phyloP scores from a whole-genome alignment of 2,329 filamentous ascomycete genomes.

The Cryphonectria nitschkei region DNA sequence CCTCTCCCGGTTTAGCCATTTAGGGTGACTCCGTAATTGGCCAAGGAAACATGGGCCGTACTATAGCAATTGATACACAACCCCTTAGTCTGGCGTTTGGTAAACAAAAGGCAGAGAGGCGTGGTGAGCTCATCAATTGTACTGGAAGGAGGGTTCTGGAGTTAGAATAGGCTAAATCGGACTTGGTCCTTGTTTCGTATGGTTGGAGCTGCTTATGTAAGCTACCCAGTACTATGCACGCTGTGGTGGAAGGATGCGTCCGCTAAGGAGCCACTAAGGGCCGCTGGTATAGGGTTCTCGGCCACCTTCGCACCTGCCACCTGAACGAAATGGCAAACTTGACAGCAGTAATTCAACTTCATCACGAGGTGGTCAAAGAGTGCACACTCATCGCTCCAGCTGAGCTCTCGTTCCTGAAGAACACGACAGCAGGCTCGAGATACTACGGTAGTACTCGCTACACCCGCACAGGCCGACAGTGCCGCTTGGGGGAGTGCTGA shows the following conservation, averaged over 20 bases:
- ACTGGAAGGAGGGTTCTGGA: background rate
- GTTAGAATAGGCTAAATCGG: background rate
- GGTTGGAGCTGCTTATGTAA: background rate
- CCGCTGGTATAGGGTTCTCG: background rate
- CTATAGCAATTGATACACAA: background rate
- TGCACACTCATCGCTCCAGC: background rate
- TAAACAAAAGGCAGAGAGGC: background rate
- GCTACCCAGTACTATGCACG: background rate
- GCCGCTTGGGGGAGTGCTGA: constrained; percentile 18
- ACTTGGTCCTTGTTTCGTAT: background rate
- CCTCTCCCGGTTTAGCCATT: background rate
- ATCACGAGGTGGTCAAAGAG: background rate
- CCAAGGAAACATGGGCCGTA: background rate
- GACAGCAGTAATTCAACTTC: background rate
- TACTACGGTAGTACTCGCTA: background rate
- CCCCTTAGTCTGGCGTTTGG: background rate
- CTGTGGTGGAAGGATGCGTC: background rate
- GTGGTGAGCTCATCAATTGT: background rate
- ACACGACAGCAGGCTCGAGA: background rate
- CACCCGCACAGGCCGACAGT: background rate
- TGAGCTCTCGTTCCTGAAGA: background rate
- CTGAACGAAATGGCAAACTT: background rate
- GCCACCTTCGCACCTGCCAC: background rate
- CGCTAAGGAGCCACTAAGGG: background rate
- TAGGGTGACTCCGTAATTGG: background rate